Conservation (phyloP, 176 grass and related monocot genomes). For the Aegilops sharonensis region DNA sequence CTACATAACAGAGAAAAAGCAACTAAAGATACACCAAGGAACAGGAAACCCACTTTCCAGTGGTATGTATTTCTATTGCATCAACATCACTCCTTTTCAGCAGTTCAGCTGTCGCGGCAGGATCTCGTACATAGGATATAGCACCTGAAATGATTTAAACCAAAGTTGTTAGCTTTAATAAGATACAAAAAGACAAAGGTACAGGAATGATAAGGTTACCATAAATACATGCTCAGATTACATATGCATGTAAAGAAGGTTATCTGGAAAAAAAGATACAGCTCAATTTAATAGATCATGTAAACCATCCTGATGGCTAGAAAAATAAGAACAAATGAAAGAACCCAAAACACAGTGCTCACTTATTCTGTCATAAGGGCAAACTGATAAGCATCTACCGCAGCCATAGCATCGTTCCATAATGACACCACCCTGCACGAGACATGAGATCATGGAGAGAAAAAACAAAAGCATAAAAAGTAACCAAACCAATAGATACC, state of each 20-base stretch:
- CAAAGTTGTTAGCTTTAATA: conserved; percentile 44
- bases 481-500: conserved; percentile 38
- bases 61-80: conserved; percentile 94
- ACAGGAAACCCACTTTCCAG: conserved; percentile 57
- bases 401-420: conserved; percentile 82
- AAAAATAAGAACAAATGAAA: neutral
- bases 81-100: conserved; percentile 76
- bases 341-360: conserved; percentile 16
- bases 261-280: neutral
- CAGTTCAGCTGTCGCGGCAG: conserved; percentile 61
- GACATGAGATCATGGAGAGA: conserved; percentile 6
- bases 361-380: conserved; percentile 97
- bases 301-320: neutral
- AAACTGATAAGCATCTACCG: conserved; percentile 75
- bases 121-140: conserved; percentile 74
- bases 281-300: neutral
- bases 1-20: neutral
- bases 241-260: neutral
- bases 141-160: conserved; percentile 71
- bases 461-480: neutral
- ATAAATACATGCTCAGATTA: neutral
- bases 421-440: conserved; percentile 76
- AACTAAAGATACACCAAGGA: conserved; percentile 12
- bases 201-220: conserved; percentile 13
- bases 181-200: conserved; percentile 21